A percentile compares a stretch with the other conserved stretches of the same genome.
phyloP scores from a whole-genome alignment of 306 rosid species.

The Fragaria ananassa region DNA sequence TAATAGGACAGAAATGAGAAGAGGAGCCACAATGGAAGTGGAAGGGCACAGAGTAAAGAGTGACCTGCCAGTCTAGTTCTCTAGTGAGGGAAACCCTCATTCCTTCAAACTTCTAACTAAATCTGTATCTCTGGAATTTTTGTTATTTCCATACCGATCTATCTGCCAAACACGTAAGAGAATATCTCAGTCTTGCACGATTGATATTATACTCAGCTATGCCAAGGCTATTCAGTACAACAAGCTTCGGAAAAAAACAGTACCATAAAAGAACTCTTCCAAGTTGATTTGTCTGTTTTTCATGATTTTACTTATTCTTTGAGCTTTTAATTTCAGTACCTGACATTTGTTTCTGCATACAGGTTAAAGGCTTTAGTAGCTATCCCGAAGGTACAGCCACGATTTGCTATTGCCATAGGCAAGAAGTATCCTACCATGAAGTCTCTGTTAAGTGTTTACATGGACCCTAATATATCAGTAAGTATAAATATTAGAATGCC shows the following conservation, averaged over 20 bases:
- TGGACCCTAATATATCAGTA: conserved; percentile 2
- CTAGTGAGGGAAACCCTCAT: background rate
- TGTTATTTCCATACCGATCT: background rate
- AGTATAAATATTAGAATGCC: background rate
- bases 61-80: background rate
- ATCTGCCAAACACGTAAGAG: background rate
- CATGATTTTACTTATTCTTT: background rate
- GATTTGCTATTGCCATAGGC: conserved; percentile 82
- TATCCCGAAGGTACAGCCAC: conserved; percentile 94
- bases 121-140: background rate
- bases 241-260: background rate
- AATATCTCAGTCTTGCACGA: background rate
- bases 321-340: conserved; percentile 8
- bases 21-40: background rate
- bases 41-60: background rate
- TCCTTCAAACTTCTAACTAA: background rate
- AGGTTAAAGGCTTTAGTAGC: conserved; percentile 96
- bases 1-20: background rate
- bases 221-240: background rate
- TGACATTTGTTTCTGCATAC: conserved; percentile 26
- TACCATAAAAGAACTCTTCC: background rate
- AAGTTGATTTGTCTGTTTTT: conserved; percentile 6
- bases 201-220: background rate
- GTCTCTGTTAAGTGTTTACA: conserved; percentile 40
- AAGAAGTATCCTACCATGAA: conserved; percentile 92